Evolutionary conservation across 1,284 basidiomycete species (phyloP), one percentile per base, ranked within the genome.

Genomic region (Ustilago loliicola): DNA sequence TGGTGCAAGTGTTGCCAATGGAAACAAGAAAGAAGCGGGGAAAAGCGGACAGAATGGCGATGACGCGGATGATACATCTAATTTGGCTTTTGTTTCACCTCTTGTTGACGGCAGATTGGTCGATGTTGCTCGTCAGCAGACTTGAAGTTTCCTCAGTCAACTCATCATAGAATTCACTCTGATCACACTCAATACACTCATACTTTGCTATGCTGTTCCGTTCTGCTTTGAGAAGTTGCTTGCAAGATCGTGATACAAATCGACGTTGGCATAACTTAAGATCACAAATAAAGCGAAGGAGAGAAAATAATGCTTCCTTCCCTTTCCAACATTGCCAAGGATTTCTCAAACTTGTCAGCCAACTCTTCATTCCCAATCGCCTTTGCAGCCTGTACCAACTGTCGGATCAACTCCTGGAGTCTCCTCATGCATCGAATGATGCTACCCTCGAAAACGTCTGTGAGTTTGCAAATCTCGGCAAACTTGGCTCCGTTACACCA

Each of bases 401-500:
- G 97, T 45, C 96, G 90, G 30, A 99, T 89, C 38, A 99, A 90
- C 87, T 99, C 97, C 74, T 96, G 94, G 32, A 99, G 88, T 13
- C 97, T 91, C 57, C 97, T 89, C 89, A 99, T 98, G 7, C 95
- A 94, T 65, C 96, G 92, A 69, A 86, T 86, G 59, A 86, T 78
- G 66, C 92, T 95, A 42, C 96, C 96, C 85, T 99, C 97, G 81
- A 99, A 99, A 66, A 96, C 93, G 86, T 98, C 96, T 1, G 96
- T 96, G 83, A 95, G 89, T 93, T 98, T 97, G 90, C 94, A 95
- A 70, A 98, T 95, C 45, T 99, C 96, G 0, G 93, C 89, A 87
- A 99, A 99, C 36, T 94, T 94, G n/a, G 94, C 93, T 1, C 97
- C 97, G 36, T 94, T 91, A 88, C 96, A 99, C 97, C 97, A 99